A percentile compares a stretch with the other conserved stretches of the same genome.
Evolutionary conservation across 164 flowering plant genomes (phyloP).

Genomic region (Litsea cubeba): DNA sequence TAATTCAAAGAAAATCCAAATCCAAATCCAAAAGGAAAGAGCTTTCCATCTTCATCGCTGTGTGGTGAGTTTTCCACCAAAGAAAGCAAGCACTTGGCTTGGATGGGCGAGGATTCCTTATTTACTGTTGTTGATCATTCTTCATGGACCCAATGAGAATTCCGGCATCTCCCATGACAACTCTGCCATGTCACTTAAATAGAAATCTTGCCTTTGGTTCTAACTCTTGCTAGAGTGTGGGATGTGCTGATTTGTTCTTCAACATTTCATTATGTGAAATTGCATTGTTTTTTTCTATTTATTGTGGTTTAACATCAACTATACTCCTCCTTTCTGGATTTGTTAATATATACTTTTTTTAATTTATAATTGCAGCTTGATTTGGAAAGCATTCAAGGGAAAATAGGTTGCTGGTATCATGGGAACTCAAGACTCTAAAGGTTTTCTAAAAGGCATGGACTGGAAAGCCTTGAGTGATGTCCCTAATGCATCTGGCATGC

Average conservation of each 20-base stretch:
- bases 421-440: slow-evolving; percentile 43
- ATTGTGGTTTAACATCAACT: background rate
- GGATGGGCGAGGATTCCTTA: too few species aligned
- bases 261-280: background rate
- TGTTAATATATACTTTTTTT: background rate
- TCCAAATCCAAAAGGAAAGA: too few species aligned
- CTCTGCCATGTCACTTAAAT: too few species aligned
- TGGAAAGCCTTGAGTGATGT: slow-evolving; percentile 48
- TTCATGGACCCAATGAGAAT: too few species aligned
- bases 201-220: background rate
- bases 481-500: slow-evolving; percentile 26
- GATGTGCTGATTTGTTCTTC: background rate
- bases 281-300: background rate
- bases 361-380: background rate
- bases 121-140: too few species aligned
- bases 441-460: slow-evolving; percentile 48
- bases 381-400: background rate
- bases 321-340: background rate
- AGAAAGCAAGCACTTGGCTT: too few species aligned
- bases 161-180: too few species aligned
- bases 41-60: too few species aligned
- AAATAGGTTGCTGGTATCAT: background rate
- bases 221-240: background rate
- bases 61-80: too few species aligned
- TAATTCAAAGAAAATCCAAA: too few species aligned